These are phyloP conservation scores for Salvia splendens DNA, from an alignment of 257 asterid species.

Conservation along the genomic window DNA sequence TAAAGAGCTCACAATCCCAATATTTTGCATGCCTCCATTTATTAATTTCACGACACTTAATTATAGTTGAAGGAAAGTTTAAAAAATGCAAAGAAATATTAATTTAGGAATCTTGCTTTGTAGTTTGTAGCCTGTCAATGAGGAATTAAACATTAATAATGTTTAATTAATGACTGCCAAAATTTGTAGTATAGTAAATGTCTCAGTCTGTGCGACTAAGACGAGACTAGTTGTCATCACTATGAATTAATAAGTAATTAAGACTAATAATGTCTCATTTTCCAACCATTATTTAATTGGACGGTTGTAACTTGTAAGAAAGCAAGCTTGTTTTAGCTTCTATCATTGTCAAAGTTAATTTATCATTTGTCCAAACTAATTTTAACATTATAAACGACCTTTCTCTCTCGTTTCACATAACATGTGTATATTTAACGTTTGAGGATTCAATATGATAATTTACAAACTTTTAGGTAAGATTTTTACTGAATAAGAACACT, in stretches of 20 bases:
- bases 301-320: background rate
- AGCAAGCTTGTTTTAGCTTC: background rate
- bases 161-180: background rate
- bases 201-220: slow-evolving; percentile 17
- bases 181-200: background rate
- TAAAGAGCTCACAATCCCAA: background rate
- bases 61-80: background rate
- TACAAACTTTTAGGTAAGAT: no score
- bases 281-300: slow-evolving; percentile 6
- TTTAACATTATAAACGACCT: no score
- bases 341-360: background rate
- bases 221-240: slow-evolving; percentile 12
- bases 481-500: no score
- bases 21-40: background rate
- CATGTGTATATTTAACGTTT: no score
- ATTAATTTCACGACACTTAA: background rate
- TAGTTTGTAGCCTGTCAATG: slow-evolving; percentile 3
- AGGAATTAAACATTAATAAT: background rate
- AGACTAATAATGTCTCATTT: slow-evolving; percentile 11
- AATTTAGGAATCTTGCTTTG: background rate
- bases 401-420: no score
- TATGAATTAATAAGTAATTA: background rate
- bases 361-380: background rate
- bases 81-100: no score
- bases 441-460: no score